Base-by-base conservation (phyloP, 2,329 filamentous ascomycete genomes). In the Fusarium nelsonii region DNA sequence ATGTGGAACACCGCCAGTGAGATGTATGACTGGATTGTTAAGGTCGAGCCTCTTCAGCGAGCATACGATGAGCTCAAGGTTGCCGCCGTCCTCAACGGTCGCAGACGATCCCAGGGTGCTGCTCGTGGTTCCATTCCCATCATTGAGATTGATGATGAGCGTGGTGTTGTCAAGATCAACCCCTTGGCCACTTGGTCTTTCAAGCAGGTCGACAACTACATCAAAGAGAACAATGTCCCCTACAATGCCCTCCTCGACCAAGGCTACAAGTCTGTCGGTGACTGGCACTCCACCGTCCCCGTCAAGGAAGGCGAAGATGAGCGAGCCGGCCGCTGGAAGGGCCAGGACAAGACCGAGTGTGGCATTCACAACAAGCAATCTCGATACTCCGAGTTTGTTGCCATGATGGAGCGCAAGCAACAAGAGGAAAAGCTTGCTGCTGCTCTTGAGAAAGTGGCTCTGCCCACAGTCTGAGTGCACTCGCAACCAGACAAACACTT, bases 281-380 rank as follows among this genome's bases (percentile, higher is more conserved):
- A 99, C 85, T 98, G 94, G 93, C 96, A 99, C 86, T 97, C 94
- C 51, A 99, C 96, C 6, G 91, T 89, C 73, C 94, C 96, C 14
- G 94, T 98, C 65, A 89, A 86, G 68, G 93, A 95, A 62, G 92
- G 92, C 70, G 96, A 99, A 82, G 96, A 98, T 76, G 96, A 99
- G 88, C 91, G 96, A 52, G 92, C 96, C 10, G 96, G 96, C 61
- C 91, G 96, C 73, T 99, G 96, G 96, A 97, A 97, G 87, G 96
- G 96, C 66, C 92, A 94, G 80, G 84, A 87, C 76, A 99, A 99
- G 90, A 97, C 94, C 16, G 96, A 99, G 84, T 99, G 96, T 80
- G 96, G 96, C 48, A 98, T 99, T 77, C 96, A 99, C 88, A 98
- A 98, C 86, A 97, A 96, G 82, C 91, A 94, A 80, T 97, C 93